Evolutionary conservation across 495 filamentous ascomycete genomes (phyloP).

Genomic region (Aspergillus panamensis): DNA sequence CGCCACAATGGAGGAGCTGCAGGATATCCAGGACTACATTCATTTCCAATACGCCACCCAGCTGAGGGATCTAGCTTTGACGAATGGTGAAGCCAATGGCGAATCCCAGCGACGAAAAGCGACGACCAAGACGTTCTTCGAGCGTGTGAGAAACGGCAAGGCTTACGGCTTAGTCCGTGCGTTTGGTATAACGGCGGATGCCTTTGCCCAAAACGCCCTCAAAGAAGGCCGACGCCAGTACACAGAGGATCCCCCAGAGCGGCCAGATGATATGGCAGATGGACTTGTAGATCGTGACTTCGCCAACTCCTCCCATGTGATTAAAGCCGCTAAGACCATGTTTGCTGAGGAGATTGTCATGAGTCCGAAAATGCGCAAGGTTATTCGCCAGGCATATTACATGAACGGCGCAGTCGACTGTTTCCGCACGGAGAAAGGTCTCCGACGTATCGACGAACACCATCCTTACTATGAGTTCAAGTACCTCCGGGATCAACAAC

Average conservation of each 20-base stretch:
- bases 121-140: constrained; percentile 68
- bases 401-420: constrained; percentile 77
- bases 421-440: constrained; percentile 85
- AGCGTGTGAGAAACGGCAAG: constrained; percentile 73
- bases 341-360: constrained; percentile 86
- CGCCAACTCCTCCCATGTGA: constrained; percentile 66
- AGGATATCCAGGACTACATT: constrained; percentile 94
- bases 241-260: constrained; percentile 72
- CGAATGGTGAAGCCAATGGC: constrained; percentile 52
- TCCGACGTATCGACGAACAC: constrained; percentile 91
- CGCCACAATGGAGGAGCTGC: constrained; percentile 83
- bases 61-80: constrained; percentile 65
- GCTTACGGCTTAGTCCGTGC: constrained; percentile 81
- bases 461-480: constrained; percentile 98
- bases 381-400: constrained; percentile 79
- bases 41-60: constrained; percentile 89
- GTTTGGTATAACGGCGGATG: constrained; percentile 85
- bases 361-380: constrained; percentile 86
- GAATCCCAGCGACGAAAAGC: constrained; percentile 71
- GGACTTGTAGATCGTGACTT: constrained; percentile 70
- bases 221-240: constrained; percentile 72
- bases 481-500: constrained; percentile 83
- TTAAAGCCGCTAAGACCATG: constrained; percentile 77
- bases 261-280: constrained; percentile 85
- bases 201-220: constrained; percentile 79